A percentile compares a stretch with the other conserved stretches of the same genome.
phyloP scores from a whole-genome alignment of 305 asterid species.

The Andrographis paniculata region DNA sequence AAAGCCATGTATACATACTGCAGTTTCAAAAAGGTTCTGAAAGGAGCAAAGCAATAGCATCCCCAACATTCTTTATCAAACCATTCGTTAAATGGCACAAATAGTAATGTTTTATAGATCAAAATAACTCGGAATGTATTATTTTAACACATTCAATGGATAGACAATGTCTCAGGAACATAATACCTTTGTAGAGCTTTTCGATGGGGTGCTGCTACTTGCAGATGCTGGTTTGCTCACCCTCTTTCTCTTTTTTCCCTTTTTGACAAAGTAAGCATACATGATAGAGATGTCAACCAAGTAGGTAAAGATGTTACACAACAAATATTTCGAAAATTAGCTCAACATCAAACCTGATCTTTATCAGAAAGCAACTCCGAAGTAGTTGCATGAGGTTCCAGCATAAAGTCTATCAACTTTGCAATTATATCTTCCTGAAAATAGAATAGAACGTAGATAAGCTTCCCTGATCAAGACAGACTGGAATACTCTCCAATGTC shows the following conservation, averaged over 20 bases:
- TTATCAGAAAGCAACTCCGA: constrained; percentile 65
- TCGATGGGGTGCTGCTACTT: constrained; percentile 40
- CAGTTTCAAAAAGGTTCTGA: not conserved
- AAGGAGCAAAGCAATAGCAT: no score
- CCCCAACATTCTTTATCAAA: no score
- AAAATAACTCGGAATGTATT: not conserved
- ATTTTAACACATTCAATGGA: not conserved
- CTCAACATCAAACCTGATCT: constrained; percentile 49
- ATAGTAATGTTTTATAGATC: not conserved
- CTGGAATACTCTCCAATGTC: no score
- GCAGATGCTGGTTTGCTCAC: constrained; percentile 43
- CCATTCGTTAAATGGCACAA: no score
- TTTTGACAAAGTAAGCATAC: constrained; percentile 29
- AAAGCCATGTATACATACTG: not conserved
- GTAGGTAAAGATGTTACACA: constrained; percentile 6
- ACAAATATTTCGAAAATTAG: no score
- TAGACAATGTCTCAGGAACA: not conserved
- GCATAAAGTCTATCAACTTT: constrained; percentile 74
- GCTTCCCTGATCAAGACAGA: no score
- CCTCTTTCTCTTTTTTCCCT: constrained; percentile 86
- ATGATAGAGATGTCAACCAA: constrained; percentile 8
- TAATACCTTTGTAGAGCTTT: constrained; percentile 64
- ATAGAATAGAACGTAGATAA: no score
- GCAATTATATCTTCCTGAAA: constrained; percentile 78
- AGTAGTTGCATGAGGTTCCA: constrained; percentile 81